A percentile compares a stretch with the other conserved stretches of the same genome.
Evolutionary conservation across 1,284 basidiomycete genomes (phyloP).

Genomic region (Irpex rosettiformis): DNA sequence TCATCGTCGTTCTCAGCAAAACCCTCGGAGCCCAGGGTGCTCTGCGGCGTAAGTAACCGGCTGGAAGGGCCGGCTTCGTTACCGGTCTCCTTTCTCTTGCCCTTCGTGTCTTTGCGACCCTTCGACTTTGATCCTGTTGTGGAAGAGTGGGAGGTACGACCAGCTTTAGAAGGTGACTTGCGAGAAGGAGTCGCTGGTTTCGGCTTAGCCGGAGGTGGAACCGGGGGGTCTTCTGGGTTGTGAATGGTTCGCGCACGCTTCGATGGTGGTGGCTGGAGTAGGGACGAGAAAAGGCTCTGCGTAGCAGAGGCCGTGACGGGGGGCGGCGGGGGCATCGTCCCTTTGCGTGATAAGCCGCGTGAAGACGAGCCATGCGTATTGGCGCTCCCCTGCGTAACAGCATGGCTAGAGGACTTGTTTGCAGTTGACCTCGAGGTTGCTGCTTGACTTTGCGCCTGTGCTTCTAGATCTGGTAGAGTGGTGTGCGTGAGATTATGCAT

Average conservation of each 20-base stretch:
- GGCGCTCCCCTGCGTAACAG: slow-evolving; percentile 40
- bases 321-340: slow-evolving; percentile 49
- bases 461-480: slow-evolving; percentile 66
- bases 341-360: slow-evolving; percentile 31
- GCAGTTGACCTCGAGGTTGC: slow-evolving; percentile 49
- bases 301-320: slow-evolving; percentile 36
- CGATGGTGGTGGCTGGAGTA: slow-evolving; percentile 68
- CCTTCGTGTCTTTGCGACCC: slow-evolving; percentile 35
- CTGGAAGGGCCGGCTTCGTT: slow-evolving; percentile 27
- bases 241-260: slow-evolving; percentile 73
- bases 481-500: slow-evolving; percentile 63
- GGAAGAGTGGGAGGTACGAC: slow-evolving; percentile 24
- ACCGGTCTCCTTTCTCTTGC: slow-evolving; percentile 41
- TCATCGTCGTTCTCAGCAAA: slow-evolving; percentile 44
- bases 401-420: slow-evolving; percentile 46
- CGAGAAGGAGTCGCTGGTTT: slow-evolving; percentile 24
- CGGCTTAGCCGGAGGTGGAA: slow-evolving; percentile 45
- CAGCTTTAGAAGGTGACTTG: slow-evolving; percentile 18
- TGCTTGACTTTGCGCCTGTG: slow-evolving; percentile 44
- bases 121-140: slow-evolving; percentile 32
- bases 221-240: slow-evolving; percentile 66
- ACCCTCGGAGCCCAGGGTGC: slow-evolving; percentile 13
- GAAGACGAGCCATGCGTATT: slow-evolving; percentile 23
- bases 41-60: slow-evolving; percentile 13
- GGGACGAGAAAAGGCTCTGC: slow-evolving; percentile 66